phyloP scores from a whole-genome alignment of 2,329 filamentous ascomycete species.

The Dissoconium aciculare region DNA sequence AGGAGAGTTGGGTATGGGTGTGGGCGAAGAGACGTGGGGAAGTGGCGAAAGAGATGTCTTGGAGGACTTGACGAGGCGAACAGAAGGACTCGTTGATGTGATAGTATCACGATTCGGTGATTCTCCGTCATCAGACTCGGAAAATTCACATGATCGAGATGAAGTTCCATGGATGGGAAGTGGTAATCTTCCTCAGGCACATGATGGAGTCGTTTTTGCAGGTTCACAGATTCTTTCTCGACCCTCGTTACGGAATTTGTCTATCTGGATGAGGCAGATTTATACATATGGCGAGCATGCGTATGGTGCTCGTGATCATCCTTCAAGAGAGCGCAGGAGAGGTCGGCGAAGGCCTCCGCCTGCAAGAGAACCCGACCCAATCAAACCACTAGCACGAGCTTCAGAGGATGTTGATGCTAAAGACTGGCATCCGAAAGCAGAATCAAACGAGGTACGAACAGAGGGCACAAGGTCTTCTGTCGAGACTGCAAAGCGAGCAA shows the following conservation, averaged over 20 bases:
- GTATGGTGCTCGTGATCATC: conserved; percentile 72
- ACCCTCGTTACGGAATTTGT: conserved; percentile 55
- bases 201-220: conserved; percentile 77
- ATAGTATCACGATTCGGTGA: conserved; percentile 76
- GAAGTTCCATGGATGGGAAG: conserved; percentile 54
- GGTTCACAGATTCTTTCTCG: conserved; percentile 61
- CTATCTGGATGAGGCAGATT: conserved; percentile 77
- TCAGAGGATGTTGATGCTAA: not conserved
- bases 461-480: too few species aligned
- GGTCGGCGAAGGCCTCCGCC: conserved; percentile 27
- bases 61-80: conserved; percentile 67
- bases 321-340: conserved; percentile 46
- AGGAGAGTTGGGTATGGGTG: conserved; percentile 82
- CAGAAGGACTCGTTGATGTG: conserved; percentile 74
- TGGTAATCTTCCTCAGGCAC: conserved; percentile 49
- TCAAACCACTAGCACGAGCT: conserved; percentile 4
- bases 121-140: conserved; percentile 5
- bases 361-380: conserved; percentile 3
- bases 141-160: conserved; percentile 5
- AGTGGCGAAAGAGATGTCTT: conserved; percentile 88
- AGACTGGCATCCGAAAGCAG: not conserved
- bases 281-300: conserved; percentile 71
- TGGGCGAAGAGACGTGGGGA: conserved; percentile 88
- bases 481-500: too few species aligned
- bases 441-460: too few species aligned